A percentile compares a stretch with the other conserved stretches of the same genome.
Evolutionary conservation across 129 eudicot genomes (phyloP).

Genomic region (Lactuca sativa): DNA sequence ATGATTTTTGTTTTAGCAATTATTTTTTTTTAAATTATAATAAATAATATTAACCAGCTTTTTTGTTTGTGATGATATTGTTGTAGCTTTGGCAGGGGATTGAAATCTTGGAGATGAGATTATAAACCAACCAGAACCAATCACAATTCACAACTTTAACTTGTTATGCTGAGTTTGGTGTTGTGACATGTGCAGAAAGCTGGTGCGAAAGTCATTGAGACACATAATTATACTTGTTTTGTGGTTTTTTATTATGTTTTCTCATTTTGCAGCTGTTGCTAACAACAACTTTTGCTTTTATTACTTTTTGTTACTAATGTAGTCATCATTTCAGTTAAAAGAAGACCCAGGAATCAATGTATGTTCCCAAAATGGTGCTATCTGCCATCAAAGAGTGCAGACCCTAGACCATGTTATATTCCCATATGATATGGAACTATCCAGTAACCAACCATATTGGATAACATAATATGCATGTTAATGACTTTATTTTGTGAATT

Average conservation of each 20-base stretch:
- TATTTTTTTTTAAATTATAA: neutral
- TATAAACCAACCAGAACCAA: conserved; percentile 20
- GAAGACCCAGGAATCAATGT: neutral
- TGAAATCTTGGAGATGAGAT: conserved; percentile 45
- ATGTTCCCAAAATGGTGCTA: no score
- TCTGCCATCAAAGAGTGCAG: no score
- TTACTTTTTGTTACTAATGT: conserved; percentile 1
- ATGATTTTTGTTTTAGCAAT: neutral
- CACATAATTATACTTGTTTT: conserved; percentile 7
- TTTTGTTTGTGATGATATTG: conserved; percentile 29
- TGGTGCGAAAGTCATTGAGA: conserved; percentile 4
- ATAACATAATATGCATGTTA: no score
- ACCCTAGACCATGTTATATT: no score
- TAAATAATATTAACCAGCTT: neutral
- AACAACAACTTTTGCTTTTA: neutral
- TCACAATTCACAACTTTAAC: conserved; percentile 44
- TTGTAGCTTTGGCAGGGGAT: conserved; percentile 71
- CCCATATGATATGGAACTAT: no score
- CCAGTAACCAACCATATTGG: no score
- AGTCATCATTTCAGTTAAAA: conserved; percentile 17
- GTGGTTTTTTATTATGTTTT: conserved; percentile 16
- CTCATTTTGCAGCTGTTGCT: neutral
- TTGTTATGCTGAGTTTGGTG: conserved; percentile 30
- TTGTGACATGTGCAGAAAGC: conserved; percentile 51
- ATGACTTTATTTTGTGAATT: no score